Percentiles rank a stretch among this genome's conserved stretches.
Evolutionary conservation across 208 protist species (phyloP).

Genomic region (Leishmania turanica): DNA sequence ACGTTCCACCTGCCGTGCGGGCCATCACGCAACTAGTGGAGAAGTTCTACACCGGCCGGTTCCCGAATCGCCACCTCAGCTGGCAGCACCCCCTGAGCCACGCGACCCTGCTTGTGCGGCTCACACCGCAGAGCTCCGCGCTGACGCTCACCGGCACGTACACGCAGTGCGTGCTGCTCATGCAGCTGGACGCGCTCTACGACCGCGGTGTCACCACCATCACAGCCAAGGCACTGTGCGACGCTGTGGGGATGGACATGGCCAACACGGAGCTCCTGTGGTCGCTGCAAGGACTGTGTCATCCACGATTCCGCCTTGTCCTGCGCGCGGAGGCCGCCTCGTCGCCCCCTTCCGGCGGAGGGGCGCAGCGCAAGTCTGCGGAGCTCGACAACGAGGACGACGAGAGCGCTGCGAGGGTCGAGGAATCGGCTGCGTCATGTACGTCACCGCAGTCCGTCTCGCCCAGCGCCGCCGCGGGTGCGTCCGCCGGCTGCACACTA

Average conservation of each 20-base stretch:
- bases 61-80: conserved; percentile 70
- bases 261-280: conserved; percentile 39
- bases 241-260: conserved; percentile 62
- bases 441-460: neutral
- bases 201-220: conserved; percentile 32
- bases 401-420: neutral
- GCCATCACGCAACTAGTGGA: conserved; percentile 59
- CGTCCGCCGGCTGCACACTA: conserved; percentile 3
- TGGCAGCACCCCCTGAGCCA: conserved; percentile 91
- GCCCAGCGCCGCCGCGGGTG: neutral
- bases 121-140: conserved; percentile 28
- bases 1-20: conserved; percentile 48
- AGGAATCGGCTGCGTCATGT: neutral
- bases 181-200: conserved; percentile 85
- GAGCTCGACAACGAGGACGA: conserved; percentile 9
- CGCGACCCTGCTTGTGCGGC: conserved; percentile 61
- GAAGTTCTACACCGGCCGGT: conserved; percentile 85
- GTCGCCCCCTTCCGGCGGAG: neutral
- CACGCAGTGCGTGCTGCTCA: conserved; percentile 90
- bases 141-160: conserved; percentile 90
- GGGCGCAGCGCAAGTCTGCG: neutral
- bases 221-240: conserved; percentile 69
- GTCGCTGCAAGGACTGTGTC: conserved; percentile 60
- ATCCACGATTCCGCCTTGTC: conserved; percentile 47
- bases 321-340: conserved; percentile 23